Evolutionary conservation across 768 basidiomycete genomes (phyloP).

Genomic region (Aureoboletus auriporus): DNA sequence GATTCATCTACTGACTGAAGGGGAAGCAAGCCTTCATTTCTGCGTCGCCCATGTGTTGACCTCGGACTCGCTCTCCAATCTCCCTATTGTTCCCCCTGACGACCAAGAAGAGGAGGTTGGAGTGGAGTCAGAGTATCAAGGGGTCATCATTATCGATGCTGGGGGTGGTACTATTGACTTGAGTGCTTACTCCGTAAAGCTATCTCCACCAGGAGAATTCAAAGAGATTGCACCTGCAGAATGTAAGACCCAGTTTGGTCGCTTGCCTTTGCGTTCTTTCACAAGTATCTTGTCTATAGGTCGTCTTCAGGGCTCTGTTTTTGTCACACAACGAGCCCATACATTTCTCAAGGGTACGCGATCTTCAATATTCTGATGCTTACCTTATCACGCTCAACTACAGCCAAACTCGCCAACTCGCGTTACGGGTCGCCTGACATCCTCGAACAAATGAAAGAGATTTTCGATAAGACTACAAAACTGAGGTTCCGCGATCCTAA

Average conservation of each 20-base stretch:
- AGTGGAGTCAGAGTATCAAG: conserved; percentile 25
- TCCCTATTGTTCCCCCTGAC: not conserved
- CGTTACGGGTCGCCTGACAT: conserved; percentile 25
- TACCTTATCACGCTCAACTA: not conserved
- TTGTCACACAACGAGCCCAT: conserved; percentile 1
- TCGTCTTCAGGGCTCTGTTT: conserved; percentile 22
- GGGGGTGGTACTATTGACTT: conserved; percentile 32
- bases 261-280: not conserved
- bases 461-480: too few relatives aligned
- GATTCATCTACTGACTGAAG: conserved; percentile 25
- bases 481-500: conserved; percentile 28
- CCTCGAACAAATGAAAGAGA: conserved; percentile 24
- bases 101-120: not conserved
- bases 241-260: conserved; percentile 2
- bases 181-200: conserved; percentile 32
- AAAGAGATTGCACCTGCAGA: not conserved
- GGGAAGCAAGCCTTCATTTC: conserved; percentile 24
- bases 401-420: conserved; percentile 29
- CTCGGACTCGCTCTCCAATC: conserved; percentile 4
- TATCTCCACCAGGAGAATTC: conserved; percentile 7
- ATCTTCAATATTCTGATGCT: not conserved
- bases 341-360: conserved; percentile 24
- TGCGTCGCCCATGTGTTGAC: conserved; percentile 36
- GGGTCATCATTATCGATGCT: conserved; percentile 29
- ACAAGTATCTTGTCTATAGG: not conserved